Evolutionary conservation across 2,329 filamentous ascomycete species (phyloP), one percentile per base, ranked within the genome.

Genomic region (Periconia macrospinosa): DNA sequence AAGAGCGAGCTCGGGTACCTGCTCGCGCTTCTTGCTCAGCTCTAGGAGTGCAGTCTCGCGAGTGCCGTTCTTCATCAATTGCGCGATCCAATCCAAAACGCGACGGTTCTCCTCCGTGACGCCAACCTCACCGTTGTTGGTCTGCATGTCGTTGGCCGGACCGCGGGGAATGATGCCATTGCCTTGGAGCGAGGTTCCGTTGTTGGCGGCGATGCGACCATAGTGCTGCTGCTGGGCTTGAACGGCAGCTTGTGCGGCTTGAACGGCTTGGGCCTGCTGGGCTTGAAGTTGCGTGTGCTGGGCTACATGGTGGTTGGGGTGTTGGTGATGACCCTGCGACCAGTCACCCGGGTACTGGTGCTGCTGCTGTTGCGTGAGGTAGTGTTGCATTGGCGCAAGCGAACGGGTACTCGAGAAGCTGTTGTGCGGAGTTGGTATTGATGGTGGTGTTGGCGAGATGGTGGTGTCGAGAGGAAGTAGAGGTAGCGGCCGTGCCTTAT

Each of bases 21-120:
- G 94, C 77, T 99, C 94, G 53, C 94, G 83, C 83, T 99, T 99
- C 82, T 99, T 99, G 79, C 93, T 97, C 48, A 99, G 83, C 76
- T 99, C 94, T 69, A 99, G 83, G 50, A 99, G 82, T 47, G 94
- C 94, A 5, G 91, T 88, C 79, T 97, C 94, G 58, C 94, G 85
- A 27, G 92, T 92, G 65, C 83, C 86, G 60, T 92, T 90, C 73
- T 92, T 93, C 70, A 97, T 83, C 53, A 97, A 82, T 73, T 97
- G 92, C 50, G 92, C 91, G 59, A 97, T 94, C 81, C 91, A 97
- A 59, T 87, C 87, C 75, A 97, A 86, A n/a, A 95, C 94, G 61
- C 92, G 86, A 63, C 91, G 85, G 75, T 96, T 96, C 72, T 97
- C 93, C 72, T 97, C 93, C 17, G 88, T 91, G 60, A 94, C 83